phyloP scores from a whole-genome alignment of 306 rosid genomes.

The Cyamopsis tetragonoloba region DNA sequence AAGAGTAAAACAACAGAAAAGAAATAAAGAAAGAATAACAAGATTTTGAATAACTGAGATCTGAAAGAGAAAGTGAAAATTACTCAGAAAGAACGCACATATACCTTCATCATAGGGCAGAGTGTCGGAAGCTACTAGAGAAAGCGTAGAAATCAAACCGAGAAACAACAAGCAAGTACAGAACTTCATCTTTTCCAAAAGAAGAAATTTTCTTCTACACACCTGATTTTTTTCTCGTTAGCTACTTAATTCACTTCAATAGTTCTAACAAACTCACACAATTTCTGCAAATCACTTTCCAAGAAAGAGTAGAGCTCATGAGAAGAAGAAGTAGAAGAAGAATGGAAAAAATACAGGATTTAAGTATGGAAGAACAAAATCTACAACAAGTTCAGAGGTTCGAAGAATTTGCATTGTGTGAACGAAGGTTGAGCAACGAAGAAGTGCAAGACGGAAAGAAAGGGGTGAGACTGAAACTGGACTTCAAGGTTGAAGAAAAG shows the following conservation, averaged over 20 bases:
- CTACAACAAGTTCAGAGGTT: conserved; percentile 21
- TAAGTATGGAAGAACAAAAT: conserved; percentile 21
- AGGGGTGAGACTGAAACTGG: conserved; percentile 23
- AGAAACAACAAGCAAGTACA: conserved; percentile 48
- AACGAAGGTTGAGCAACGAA: conserved; percentile 9
- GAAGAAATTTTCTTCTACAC: background rate
- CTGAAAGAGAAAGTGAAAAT: conserved; percentile 34
- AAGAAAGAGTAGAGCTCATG: conserved; percentile 26
- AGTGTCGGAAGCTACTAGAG: conserved; percentile 44
- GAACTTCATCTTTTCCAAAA: conserved; percentile 46
- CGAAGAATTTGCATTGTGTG: conserved; percentile 25
- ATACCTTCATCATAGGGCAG: conserved; percentile 68
- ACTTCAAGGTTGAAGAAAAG: background rate
- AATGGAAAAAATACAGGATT: background rate
- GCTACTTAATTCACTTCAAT: background rate
- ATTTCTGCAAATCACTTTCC: conserved; percentile 38
- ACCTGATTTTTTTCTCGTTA: background rate
- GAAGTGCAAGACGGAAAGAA: conserved; percentile 12
- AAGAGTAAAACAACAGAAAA: background rate
- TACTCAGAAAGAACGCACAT: background rate
- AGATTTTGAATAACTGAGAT: conserved; percentile 45
- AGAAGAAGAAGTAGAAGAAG: no score
- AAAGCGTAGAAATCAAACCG: conserved; percentile 41
- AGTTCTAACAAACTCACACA: conserved; percentile 22
- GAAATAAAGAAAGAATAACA: background rate